Evolutionary conservation across 2,329 filamentous ascomycete genomes (phyloP).

Genomic region (Monascus ruber): DNA sequence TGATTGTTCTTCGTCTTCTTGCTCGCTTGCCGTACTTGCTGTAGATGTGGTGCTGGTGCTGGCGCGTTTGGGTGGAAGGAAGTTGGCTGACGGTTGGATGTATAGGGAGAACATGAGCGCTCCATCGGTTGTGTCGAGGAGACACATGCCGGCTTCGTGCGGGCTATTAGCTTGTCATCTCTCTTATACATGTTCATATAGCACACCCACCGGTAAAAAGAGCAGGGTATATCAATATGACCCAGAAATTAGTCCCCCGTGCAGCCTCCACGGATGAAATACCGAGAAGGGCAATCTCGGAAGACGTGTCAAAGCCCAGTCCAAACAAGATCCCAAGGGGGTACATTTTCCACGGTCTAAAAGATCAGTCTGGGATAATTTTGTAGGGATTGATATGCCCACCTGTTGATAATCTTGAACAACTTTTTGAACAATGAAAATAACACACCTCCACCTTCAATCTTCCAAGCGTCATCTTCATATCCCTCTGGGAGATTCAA

Average conservation of each 20-base stretch:
- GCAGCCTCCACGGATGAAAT: constrained; percentile 81
- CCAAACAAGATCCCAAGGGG: constrained; percentile 81
- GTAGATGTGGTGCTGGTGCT: constrained; percentile 6
- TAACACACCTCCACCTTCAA: constrained; percentile 68
- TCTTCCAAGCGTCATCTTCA: constrained; percentile 47
- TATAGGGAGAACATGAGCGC: constrained; percentile 94
- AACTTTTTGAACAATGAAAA: constrained; percentile 59
- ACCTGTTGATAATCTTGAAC: constrained; percentile 59
- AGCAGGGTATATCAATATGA: constrained; percentile 83
- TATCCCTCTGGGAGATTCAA: constrained; percentile 39
- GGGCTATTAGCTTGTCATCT: neutral
- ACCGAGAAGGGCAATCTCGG: constrained; percentile 82
- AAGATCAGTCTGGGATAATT: neutral
- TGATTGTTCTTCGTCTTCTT: constrained; percentile 10
- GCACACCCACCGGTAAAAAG: constrained; percentile 62
- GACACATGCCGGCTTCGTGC: constrained; percentile 76
- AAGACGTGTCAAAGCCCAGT: constrained; percentile 88
- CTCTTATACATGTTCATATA: neutral
- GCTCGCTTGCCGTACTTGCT: constrained; percentile 6
- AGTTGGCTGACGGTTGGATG: constrained; percentile 42
- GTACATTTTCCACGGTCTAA: constrained; percentile 79
- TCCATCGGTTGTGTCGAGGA: constrained; percentile 84
- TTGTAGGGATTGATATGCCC: constrained; percentile 1
- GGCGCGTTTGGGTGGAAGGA: constrained; percentile 20
- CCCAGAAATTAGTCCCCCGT: constrained; percentile 79